phyloP scores from a whole-genome alignment of 2,329 filamentous ascomycete species.

The Clarireedia paspali region DNA sequence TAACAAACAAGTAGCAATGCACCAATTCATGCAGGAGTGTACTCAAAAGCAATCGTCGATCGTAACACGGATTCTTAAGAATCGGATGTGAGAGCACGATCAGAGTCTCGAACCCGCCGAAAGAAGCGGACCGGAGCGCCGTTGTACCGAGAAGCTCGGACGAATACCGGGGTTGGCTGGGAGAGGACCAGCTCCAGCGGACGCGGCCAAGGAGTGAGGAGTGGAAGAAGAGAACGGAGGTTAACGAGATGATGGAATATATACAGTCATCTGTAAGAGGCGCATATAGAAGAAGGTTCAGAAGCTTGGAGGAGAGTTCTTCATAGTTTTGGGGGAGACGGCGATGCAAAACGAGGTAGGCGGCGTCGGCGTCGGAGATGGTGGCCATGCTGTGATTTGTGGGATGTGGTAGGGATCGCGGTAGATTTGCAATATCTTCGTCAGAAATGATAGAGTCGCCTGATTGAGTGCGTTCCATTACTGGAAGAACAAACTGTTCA shows the following conservation, averaged over 20 bases:
- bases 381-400: neutral
- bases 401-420: neutral
- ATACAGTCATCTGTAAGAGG: neutral
- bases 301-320: slow-evolving; percentile 12
- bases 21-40: slow-evolving; percentile 61
- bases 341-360: slow-evolving; percentile 18
- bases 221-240: slow-evolving; percentile 56
- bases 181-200: slow-evolving; percentile 50
- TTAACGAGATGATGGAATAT: slow-evolving; percentile 49
- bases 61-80: slow-evolving; percentile 42
- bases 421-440: slow-evolving; percentile 12
- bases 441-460: slow-evolving; percentile 28
- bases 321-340: slow-evolving; percentile 9
- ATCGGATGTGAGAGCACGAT: slow-evolving; percentile 55
- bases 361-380: slow-evolving; percentile 17
- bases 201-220: slow-evolving; percentile 49
- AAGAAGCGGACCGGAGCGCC: slow-evolving; percentile 38
- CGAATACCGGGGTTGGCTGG: slow-evolving; percentile 40
- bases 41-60: slow-evolving; percentile 52
- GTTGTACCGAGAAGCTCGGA: slow-evolving; percentile 55
- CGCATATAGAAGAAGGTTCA: neutral
- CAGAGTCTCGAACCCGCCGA: slow-evolving; percentile 51
- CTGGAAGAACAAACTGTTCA: neutral
- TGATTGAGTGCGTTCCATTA: slow-evolving; percentile 26
- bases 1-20: slow-evolving; percentile 58